These are phyloP conservation scores for Lepraria neglecta DNA, from an alignment of 495 filamentous ascomycete genomes.

Conservation along the genomic window DNA sequence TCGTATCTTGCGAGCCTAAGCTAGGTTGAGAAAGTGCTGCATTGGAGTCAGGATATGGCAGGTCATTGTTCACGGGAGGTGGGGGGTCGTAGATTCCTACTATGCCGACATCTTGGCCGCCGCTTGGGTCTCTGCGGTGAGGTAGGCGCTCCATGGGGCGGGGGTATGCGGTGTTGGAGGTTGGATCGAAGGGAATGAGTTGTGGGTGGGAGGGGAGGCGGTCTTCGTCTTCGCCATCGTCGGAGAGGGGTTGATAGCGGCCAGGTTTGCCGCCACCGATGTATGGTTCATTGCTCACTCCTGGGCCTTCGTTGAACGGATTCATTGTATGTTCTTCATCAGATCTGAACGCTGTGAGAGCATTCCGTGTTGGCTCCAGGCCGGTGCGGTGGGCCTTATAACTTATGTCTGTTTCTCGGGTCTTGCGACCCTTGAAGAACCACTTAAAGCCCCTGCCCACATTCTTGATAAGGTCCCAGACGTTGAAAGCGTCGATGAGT, in stretches of 20 bases:
- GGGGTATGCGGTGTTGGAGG: conserved; percentile 15
- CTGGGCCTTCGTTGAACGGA: conserved; percentile 10
- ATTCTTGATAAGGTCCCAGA: conserved; percentile 77
- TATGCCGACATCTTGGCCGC: conserved; percentile 13
- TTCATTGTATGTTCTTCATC: conserved; percentile 12
- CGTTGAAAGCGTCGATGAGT: conserved; percentile 67
- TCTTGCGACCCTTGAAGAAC: conserved; percentile 67
- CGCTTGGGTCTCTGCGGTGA: conserved; percentile 2
- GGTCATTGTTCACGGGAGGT: neutral
- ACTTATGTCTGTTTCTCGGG: conserved; percentile 45
- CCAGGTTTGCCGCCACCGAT: conserved; percentile 13
- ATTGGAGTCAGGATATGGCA: neutral
- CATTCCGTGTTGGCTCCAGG: conserved; percentile 23
- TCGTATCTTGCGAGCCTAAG: conserved; percentile 20
- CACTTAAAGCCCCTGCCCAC: conserved; percentile 71
- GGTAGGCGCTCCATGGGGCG: conserved; percentile 25
- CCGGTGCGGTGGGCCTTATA: conserved; percentile 34
- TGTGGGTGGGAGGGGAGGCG: conserved; percentile 18
- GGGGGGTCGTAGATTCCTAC: conserved; percentile 21
- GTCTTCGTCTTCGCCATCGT: conserved; percentile 19
- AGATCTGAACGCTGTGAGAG: conserved; percentile 22
- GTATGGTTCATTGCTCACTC: conserved; percentile 3
- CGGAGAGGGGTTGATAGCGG: conserved; percentile 16
- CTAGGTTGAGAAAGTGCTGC: conserved; percentile 8
- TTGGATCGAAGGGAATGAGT: conserved; percentile 1